Evolutionary conservation across 2,329 filamentous ascomycete genomes (phyloP).

Genomic region (Cladosporium sp.): DNA sequence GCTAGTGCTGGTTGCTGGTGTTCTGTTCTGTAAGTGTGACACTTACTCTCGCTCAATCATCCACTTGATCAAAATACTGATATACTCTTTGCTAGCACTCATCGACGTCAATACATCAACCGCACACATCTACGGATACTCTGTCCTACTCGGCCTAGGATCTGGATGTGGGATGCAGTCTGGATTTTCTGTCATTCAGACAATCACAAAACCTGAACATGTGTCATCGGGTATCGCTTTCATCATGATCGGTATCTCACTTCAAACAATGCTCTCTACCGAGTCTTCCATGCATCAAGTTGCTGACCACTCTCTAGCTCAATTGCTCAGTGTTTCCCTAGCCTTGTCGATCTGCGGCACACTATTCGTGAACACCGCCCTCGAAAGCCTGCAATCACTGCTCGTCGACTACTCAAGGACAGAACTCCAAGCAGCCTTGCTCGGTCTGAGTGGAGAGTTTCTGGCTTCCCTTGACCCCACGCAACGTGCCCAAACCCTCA

Average conservation of each 20-base stretch:
- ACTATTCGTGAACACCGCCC: conserved; percentile 19
- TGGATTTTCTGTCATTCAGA: conserved; percentile 27
- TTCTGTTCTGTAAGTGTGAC: conserved; percentile 38
- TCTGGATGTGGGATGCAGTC: conserved; percentile 28
- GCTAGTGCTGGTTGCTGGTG: conserved; percentile 41
- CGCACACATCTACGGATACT: conserved; percentile 33
- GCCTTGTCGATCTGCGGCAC: conserved; percentile 13
- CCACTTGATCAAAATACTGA: background rate
- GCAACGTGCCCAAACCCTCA: background rate
- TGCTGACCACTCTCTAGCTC: conserved; percentile 4
- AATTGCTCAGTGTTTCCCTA: conserved; percentile 14
- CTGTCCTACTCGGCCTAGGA: conserved; percentile 28
- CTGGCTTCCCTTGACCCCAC: background rate
- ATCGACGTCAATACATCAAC: conserved; percentile 20
- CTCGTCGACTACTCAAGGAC: background rate
- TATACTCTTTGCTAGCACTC: background rate
- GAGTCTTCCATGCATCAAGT: background rate
- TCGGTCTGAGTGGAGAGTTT: background rate
- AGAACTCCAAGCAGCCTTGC: background rate
- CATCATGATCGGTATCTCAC: conserved; percentile 19
- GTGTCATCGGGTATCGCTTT: conserved; percentile 22
- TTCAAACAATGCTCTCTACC: background rate
- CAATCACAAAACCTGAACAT: conserved; percentile 23
- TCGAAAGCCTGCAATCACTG: conserved; percentile 1
- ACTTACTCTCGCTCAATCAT: background rate